Conservation (phyloP, 441 rosid genomes). For the Monsonia emarginata region DNA sequence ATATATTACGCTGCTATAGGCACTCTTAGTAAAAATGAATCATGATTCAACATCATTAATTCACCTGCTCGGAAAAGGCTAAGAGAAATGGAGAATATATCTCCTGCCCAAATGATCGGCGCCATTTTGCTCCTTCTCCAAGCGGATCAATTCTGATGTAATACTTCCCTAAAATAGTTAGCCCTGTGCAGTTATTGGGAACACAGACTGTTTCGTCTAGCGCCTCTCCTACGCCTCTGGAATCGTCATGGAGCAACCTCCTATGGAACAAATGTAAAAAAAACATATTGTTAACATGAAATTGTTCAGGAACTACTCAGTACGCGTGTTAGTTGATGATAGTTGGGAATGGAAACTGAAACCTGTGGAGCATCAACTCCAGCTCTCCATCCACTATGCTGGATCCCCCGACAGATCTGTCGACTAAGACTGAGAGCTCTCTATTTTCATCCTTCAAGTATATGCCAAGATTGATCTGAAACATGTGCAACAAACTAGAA, state of each 20-base stretch:
- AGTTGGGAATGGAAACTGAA: background rate
- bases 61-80: slow-evolving; percentile 70
- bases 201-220: slow-evolving; percentile 85
- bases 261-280: no score
- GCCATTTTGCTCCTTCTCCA: slow-evolving; percentile 67
- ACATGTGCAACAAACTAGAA: background rate
- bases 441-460: slow-evolving; percentile 55
- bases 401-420: slow-evolving; percentile 84
- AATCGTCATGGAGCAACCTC: slow-evolving; percentile 88
- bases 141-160: slow-evolving; percentile 54
- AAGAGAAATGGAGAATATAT: slow-evolving; percentile 62
- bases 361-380: slow-evolving; percentile 98
- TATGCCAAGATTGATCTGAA: slow-evolving; percentile 86
- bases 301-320: background rate
- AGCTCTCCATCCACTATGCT: slow-evolving; percentile 82
- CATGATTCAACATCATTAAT: slow-evolving; percentile 10
- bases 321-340: background rate
- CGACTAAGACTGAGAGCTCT: slow-evolving; percentile 86
- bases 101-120: slow-evolving; percentile 64
- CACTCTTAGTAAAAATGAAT: background rate
- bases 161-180: slow-evolving; percentile 53
- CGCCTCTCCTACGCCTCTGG: slow-evolving; percentile 82
- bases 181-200: slow-evolving; percentile 54
- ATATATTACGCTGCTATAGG: background rate
- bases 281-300: no score